Evolutionary conservation across 768 basidiomycete genomes (phyloP).

Genomic region (Collybia sp.): DNA sequence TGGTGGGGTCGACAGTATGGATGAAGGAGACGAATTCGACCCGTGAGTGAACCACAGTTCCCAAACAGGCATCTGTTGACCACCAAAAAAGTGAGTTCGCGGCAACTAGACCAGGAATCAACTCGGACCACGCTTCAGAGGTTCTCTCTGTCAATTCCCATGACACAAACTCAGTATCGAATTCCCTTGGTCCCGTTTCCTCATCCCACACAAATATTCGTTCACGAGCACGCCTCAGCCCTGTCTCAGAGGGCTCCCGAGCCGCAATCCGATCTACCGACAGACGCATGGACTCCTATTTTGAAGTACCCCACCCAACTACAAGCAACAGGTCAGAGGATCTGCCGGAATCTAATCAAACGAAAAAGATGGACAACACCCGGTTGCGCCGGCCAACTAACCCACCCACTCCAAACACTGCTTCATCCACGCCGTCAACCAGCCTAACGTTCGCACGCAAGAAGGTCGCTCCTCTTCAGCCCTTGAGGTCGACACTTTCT

Average conservation of each 20-base stretch:
- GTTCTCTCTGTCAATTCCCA: slow-evolving; percentile 54
- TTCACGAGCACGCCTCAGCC: slow-evolving; percentile 49
- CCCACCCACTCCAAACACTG: slow-evolving; percentile 9
- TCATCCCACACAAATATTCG: slow-evolving; percentile 38
- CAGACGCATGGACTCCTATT: slow-evolving; percentile 36
- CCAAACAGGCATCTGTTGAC: not conserved
- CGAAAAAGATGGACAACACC: slow-evolving; percentile 13
- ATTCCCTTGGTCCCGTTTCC: slow-evolving; percentile 49
- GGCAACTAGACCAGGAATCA: slow-evolving; percentile 45
- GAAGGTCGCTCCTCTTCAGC: slow-evolving; percentile 36
- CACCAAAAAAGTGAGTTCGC: slow-evolving; percentile 55
- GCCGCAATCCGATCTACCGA: slow-evolving; percentile 17
- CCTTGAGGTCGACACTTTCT: slow-evolving; percentile 62
- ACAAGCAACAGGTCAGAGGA: too few species aligned
- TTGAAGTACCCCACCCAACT: slow-evolving; percentile 51
- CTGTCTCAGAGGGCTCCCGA: slow-evolving; percentile 51
- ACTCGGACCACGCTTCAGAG: slow-evolving; percentile 64
- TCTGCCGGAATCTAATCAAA: slow-evolving; percentile 11
- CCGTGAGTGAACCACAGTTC: slow-evolving; percentile 44
- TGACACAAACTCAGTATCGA: slow-evolving; percentile 44
- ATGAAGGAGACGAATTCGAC: slow-evolving; percentile 75
- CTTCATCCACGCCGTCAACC: slow-evolving; percentile 12
- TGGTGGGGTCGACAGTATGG: slow-evolving; percentile 44
- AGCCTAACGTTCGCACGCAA: slow-evolving; percentile 48
- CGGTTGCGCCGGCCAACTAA: slow-evolving; percentile 5